These are phyloP conservation scores for Kodamaea anthophila DNA, from an alignment of 1,139 yeast genomes.

Conservation along the genomic window DNA sequence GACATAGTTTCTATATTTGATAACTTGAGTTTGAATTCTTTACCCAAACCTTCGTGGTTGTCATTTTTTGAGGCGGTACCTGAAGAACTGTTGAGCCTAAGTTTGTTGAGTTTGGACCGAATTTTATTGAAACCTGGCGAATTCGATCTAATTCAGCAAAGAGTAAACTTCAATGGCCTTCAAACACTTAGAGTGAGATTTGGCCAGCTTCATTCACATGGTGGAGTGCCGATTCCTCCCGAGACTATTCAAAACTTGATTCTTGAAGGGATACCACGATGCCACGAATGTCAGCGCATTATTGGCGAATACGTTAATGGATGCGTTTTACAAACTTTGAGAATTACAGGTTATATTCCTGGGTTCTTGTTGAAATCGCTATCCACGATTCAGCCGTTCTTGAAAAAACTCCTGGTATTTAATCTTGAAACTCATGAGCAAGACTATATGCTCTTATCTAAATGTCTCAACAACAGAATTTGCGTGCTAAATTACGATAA, in stretches of 20 bases:
- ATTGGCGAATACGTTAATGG: too few relatives aligned
- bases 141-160: not conserved
- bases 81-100: too few relatives aligned
- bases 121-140: not conserved
- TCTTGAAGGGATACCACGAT: too few relatives aligned
- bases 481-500: constrained; percentile 13
- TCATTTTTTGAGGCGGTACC: constrained; percentile 1
- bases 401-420: constrained; percentile 2
- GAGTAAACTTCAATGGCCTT: not conserved
- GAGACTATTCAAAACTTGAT: too few relatives aligned
- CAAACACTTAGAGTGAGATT: not conserved
- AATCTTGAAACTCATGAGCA: constrained; percentile 5
- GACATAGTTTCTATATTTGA: not conserved
- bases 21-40: not conserved
- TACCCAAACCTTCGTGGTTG: constrained; percentile 1
- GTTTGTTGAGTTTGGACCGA: not conserved
- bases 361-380: not conserved
- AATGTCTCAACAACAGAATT: constrained; percentile 11
- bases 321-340: not conserved
- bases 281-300: too few relatives aligned
- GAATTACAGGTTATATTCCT: not conserved
- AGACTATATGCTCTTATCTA: constrained; percentile 10
- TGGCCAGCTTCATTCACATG: not conserved
- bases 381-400: not conserved
- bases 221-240: too few relatives aligned